These are phyloP conservation scores for Lachnellula occidentalis DNA, from an alignment of 2,329 filamentous ascomycete genomes.

Conservation along the genomic window DNA sequence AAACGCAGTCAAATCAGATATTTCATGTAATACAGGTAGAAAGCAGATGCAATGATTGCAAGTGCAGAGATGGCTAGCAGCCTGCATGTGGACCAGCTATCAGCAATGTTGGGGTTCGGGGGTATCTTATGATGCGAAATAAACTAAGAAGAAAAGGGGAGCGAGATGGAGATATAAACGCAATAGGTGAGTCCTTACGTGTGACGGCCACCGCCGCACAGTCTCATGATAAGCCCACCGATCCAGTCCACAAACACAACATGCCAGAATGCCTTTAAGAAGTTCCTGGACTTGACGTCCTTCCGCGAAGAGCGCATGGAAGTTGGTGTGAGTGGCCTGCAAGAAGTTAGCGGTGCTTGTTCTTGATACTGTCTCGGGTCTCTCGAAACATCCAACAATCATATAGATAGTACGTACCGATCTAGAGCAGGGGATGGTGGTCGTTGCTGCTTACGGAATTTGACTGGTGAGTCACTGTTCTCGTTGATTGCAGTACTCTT, in stretches of 20 bases:
- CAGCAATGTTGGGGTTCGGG: conserved; percentile 14
- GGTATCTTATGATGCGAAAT: not conserved
- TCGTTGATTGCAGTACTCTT: conserved; percentile 20
- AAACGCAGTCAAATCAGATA: not conserved
- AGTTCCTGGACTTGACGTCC: conserved; percentile 22
- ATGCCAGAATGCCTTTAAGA: conserved; percentile 30
- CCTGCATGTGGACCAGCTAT: conserved; percentile 21
- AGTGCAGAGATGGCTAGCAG: conserved; percentile 22
- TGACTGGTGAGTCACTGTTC: conserved; percentile 14
- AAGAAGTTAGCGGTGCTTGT: too few relatives aligned
- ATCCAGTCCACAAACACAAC: conserved; percentile 34
- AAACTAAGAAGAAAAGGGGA: not conserved
- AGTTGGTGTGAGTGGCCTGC: conserved; percentile 22
- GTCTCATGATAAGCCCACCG: conserved; percentile 27
- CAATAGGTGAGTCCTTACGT: conserved; percentile 22
- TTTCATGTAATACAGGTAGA: conserved; percentile 20
- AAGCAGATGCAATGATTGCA: conserved; percentile 19
- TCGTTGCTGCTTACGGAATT: conserved; percentile 19
- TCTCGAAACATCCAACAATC: too few relatives aligned
- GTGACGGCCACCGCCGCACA: conserved; percentile 26
- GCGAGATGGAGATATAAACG: not conserved
- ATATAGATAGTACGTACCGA: conserved; percentile 1
- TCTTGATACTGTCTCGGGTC: too few relatives aligned
- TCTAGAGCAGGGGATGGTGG: conserved; percentile 14
- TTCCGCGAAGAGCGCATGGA: conserved; percentile 24